These are phyloP conservation scores for Comarum palustre DNA, from an alignment of 306 rosid genomes.

Conservation along the genomic window DNA sequence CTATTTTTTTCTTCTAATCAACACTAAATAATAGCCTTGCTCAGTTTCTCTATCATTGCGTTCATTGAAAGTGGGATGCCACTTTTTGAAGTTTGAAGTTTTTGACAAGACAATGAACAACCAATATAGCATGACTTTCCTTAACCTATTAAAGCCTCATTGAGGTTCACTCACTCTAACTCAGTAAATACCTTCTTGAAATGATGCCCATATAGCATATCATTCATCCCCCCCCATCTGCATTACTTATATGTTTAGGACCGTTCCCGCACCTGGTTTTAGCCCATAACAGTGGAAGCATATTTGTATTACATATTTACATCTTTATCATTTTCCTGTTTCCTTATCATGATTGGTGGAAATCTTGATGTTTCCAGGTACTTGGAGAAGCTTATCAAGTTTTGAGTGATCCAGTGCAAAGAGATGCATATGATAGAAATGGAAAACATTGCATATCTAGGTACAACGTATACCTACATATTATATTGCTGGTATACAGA, in stretches of 20 bases:
- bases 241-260: neutral
- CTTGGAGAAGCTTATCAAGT: slow-evolving; percentile 92
- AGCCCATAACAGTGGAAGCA: neutral
- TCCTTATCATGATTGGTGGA: neutral
- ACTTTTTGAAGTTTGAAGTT: neutral
- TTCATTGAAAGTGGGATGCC: neutral
- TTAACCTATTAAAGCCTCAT: neutral
- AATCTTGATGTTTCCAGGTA: slow-evolving; percentile 36
- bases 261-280: neutral
- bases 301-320: neutral
- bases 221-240: neutral
- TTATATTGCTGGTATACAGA: slow-evolving; percentile 3
- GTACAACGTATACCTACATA: slow-evolving; percentile 24
- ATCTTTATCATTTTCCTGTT: neutral
- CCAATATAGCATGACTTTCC: neutral
- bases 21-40: neutral
- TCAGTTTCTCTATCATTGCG: neutral
- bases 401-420: slow-evolving; percentile 74
- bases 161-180: neutral
- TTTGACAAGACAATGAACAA: neutral
- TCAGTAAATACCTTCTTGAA: neutral
- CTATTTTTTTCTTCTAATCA: neutral
- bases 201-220: neutral
- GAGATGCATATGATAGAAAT: slow-evolving; percentile 71
- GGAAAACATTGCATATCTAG: slow-evolving; percentile 73